Evolutionary conservation across 345 rosid species (phyloP).

Genomic region (Corchorus olitorius): DNA sequence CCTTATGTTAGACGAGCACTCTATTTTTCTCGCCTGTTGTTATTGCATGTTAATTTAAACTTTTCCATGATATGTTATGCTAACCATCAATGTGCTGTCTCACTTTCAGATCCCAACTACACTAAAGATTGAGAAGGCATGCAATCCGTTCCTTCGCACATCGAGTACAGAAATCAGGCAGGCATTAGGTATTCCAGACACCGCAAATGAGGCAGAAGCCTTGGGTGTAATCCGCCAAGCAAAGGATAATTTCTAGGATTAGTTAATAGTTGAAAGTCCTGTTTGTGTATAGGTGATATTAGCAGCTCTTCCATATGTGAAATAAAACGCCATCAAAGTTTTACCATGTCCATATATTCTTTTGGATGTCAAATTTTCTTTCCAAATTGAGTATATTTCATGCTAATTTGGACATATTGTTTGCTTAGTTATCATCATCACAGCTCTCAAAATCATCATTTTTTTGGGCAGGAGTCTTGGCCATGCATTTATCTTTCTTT

Average conservation of each 20-base stretch:
- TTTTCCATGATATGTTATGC: not conserved
- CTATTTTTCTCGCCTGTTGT: not conserved
- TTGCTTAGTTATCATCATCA: not conserved
- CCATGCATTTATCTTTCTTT: too few species aligned
- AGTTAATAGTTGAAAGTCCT: not conserved
- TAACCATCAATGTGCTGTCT: not conserved
- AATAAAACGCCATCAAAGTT: constrained; percentile 16
- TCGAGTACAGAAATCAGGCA: constrained; percentile 67
- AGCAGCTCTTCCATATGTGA: constrained; percentile 21
- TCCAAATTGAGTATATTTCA: not conserved
- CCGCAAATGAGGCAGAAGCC: constrained; percentile 74
- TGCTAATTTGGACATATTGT: not conserved
- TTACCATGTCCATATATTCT: not conserved
- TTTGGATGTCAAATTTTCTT: not conserved
- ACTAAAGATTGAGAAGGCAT: constrained; percentile 76
- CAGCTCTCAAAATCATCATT: too few species aligned
- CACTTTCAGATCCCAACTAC: constrained; percentile 70
- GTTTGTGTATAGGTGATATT: constrained; percentile 47
- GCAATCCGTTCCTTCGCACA: constrained; percentile 91
- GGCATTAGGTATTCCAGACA: constrained; percentile 54
- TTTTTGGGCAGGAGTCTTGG: too few species aligned
- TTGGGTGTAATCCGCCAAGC: constrained; percentile 67
- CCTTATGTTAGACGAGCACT: not conserved
- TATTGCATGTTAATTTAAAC: not conserved
- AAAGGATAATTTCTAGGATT: constrained; percentile 64